Base-by-base conservation (phyloP, 2,329 filamentous ascomycete species). In the Colletotrichum somersetense region DNA sequence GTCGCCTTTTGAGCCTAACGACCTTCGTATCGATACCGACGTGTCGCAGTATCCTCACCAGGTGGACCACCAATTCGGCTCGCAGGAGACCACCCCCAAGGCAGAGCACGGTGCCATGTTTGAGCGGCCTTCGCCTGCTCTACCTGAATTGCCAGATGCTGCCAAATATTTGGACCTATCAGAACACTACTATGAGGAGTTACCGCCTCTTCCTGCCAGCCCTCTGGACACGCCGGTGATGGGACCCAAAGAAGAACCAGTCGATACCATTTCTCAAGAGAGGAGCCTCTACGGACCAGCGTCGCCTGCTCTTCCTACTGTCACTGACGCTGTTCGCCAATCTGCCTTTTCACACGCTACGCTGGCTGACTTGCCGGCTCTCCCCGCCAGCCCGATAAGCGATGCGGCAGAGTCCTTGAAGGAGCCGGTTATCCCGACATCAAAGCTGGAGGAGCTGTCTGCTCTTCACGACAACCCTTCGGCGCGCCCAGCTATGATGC, bases 11-110 rank as follows among this genome's bases (percentile, higher is more conserved):
- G 75, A 75, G 30, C 75, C 75, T 65, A 74, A 73, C 38, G 75
- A 74, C 42, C 80, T 87, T 38, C 80, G 79, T 7, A 81, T 87
- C 67, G 81, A 86, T 63, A 87, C 85, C 16, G 77, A 77, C 30
- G 66, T 80, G 26, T 75, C 77, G 1, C 78, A 81, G 14, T 72
- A 55, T n/a, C 69, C 53, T 40, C 14, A 26, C 5, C 77, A 79
- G 12, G 77, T 82, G 11, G 88, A 18, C 44, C 46, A 91, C 62
- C 78, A 87, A 38, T 81, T 90, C 11, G 91, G 86, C 56, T 93
- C 91, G 7, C 84, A 90, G 74, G 89, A 93, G 77, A 87, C 88
- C 0, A 95, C 92, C 1, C 92, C 93, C 1, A 93, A 89, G 73
- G 91, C 91, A 5, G 86, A 85, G 23, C 42, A 66, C 23, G 55